A percentile compares a stretch with the other conserved stretches of the same genome.
Conservation (phyloP, 306 rosid genomes). For the Phaseolus lunatus region DNA sequence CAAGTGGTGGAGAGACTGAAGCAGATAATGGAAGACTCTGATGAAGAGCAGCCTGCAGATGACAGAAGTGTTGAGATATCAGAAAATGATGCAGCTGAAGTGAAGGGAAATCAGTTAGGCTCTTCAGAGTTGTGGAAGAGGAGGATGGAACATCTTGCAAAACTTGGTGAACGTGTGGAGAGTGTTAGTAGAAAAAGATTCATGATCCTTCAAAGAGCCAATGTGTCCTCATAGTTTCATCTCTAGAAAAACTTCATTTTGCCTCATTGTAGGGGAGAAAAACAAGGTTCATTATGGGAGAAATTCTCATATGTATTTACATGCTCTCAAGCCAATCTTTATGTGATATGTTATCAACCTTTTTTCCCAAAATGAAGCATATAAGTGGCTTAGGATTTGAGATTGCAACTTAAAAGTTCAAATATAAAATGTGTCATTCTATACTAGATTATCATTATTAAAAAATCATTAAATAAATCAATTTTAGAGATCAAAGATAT, state of each 20-base stretch:
- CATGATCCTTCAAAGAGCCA: conserved; percentile 72
- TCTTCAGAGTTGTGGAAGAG: conserved; percentile 67
- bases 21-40: conserved; percentile 61
- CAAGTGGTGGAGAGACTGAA: conserved; percentile 69
- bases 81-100: conserved; percentile 45
- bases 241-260: background rate
- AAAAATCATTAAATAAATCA: too few relatives aligned
- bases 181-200: conserved; percentile 69
- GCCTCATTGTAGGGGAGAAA: background rate
- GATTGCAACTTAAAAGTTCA: too few relatives aligned
- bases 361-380: background rate
- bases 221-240: conserved; percentile 48
- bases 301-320: background rate
- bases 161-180: conserved; percentile 81
- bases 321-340: background rate
- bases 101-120: conserved; percentile 29
- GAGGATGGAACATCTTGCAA: conserved; percentile 84
- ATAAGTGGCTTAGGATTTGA: background rate
- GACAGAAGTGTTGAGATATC: conserved; percentile 43
- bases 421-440: too few relatives aligned
- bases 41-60: conserved; percentile 40
- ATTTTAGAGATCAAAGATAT: too few relatives aligned
- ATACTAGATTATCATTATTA: too few relatives aligned
- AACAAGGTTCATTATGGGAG: conserved; percentile 21
- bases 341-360: background rate